These are phyloP conservation scores for Solanum hybrid DNA, from an alignment of 305 asterid genomes.

Conservation along the genomic window DNA sequence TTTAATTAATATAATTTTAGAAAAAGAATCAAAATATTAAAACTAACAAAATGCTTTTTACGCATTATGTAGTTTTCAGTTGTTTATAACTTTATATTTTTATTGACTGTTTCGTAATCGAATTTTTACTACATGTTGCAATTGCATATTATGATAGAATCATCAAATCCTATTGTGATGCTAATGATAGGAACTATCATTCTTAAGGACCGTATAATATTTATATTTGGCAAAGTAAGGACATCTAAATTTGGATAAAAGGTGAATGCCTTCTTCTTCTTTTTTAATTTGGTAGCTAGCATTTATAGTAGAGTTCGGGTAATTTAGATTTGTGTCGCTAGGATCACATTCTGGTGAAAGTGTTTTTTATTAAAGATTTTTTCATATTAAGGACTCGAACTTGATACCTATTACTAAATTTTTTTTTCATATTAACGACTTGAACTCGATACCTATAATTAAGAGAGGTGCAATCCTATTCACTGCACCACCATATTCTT, in stretches of 20 bases:
- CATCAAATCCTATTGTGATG: background rate
- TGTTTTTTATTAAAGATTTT: no score
- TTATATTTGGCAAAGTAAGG: background rate
- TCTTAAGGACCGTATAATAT: background rate
- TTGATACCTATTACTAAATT: rapidly evolving
- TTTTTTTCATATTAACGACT: no score
- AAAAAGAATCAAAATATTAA: background rate
- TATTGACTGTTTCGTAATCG: background rate
- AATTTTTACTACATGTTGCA: background rate
- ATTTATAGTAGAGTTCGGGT: no score
- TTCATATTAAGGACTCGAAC: no score
- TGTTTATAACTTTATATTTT: background rate
- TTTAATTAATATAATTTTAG: background rate
- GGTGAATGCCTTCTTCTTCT: background rate
- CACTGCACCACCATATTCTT: no score
- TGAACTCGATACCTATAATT: no score
- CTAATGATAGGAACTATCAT: background rate
- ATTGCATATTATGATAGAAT: background rate
- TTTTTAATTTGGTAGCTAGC: background rate
- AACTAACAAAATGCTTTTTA: background rate
- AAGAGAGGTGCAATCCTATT: background rate
- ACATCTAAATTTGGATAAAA: background rate
- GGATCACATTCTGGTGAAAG: background rate
- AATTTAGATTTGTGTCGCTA: no score
- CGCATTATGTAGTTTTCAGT: background rate